Evolutionary conservation across 139 green algal species (phyloP).

Genomic region (Chlamydomonas sphaeroides): DNA sequence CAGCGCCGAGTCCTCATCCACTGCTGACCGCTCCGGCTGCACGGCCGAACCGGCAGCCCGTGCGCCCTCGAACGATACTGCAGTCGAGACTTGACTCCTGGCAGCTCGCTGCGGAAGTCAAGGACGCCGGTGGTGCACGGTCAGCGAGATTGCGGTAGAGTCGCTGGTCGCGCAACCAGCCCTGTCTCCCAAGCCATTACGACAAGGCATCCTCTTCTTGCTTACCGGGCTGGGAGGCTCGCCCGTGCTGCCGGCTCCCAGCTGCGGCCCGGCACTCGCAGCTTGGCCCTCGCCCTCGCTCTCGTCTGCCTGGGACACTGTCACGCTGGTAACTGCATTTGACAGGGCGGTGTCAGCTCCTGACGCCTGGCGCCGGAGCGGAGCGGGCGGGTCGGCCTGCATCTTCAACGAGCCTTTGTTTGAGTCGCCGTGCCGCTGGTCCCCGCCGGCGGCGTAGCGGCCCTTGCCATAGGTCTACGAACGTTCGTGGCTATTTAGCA

Average conservation of each 20-base stretch:
- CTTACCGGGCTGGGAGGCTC: constrained; percentile 27
- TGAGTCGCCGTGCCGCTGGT: too few relatives aligned
- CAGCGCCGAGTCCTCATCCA: constrained; percentile 63
- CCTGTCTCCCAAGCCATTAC: too few relatives aligned
- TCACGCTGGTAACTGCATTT: constrained; percentile 34
- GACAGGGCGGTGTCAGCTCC: constrained; percentile 20
- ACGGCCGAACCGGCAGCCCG: constrained; percentile 59
- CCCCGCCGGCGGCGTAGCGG: too few relatives aligned
- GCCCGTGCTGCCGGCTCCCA: constrained; percentile 16
- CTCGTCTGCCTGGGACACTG: constrained; percentile 33
- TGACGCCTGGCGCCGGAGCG: neutral
- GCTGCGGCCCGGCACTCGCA: too few relatives aligned
- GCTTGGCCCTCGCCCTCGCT: constrained; percentile 21
- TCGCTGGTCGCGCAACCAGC: too few relatives aligned
- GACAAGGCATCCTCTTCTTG: too few relatives aligned
- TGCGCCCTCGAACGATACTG: constrained; percentile 63
- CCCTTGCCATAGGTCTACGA: too few relatives aligned
- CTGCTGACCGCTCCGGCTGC: constrained; percentile 46
- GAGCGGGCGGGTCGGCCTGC: too few relatives aligned
- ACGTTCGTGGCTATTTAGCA: too few relatives aligned
- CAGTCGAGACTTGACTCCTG: constrained; percentile 62
- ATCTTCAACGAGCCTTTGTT: too few relatives aligned
- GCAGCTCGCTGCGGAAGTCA: constrained; percentile 43
- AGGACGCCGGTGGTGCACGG: neutral
- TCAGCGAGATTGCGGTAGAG: neutral